phyloP scores from a whole-genome alignment of 2,329 filamentous ascomycete species.

The Triangularia setosa region DNA sequence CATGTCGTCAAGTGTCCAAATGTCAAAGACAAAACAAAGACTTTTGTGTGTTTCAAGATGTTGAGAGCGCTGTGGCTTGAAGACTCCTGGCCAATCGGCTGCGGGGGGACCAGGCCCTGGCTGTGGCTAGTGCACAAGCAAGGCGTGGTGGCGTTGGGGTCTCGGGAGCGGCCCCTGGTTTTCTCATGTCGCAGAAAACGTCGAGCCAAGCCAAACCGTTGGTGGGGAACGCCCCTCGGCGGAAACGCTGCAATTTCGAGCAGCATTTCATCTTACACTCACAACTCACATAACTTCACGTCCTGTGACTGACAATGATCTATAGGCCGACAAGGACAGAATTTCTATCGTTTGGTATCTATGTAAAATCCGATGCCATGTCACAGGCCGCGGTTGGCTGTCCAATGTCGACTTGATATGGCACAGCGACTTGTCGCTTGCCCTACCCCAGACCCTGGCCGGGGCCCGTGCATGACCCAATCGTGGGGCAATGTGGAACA shows the following conservation, averaged over 20 bases:
- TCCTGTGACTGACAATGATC: background rate
- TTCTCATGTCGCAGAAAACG: conserved; percentile 7
- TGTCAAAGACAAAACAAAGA: background rate
- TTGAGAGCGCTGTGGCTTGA: background rate
- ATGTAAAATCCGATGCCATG: background rate
- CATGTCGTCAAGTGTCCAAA: background rate
- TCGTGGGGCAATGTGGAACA: conserved; percentile 21
- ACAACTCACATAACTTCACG: too few species aligned
- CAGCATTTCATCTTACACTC: background rate
- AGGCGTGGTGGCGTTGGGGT: background rate
- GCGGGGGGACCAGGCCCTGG: background rate
- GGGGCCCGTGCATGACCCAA: conserved; percentile 16
- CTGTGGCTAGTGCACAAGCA: background rate
- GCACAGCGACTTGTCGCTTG: conserved; percentile 14
- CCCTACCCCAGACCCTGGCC: conserved; percentile 11
- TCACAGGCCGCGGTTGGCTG: background rate
- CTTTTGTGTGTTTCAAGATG: background rate
- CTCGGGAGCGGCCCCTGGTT: background rate
- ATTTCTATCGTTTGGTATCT: background rate
- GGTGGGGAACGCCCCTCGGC: background rate
- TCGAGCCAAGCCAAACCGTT: conserved; percentile 4
- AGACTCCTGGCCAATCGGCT: background rate
- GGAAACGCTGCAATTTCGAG: background rate
- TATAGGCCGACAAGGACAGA: background rate
- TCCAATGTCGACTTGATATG: conserved; percentile 3